Conservation (phyloP, 2,329 filamentous ascomycete species). For the Madurella mycetomatis region DNA sequence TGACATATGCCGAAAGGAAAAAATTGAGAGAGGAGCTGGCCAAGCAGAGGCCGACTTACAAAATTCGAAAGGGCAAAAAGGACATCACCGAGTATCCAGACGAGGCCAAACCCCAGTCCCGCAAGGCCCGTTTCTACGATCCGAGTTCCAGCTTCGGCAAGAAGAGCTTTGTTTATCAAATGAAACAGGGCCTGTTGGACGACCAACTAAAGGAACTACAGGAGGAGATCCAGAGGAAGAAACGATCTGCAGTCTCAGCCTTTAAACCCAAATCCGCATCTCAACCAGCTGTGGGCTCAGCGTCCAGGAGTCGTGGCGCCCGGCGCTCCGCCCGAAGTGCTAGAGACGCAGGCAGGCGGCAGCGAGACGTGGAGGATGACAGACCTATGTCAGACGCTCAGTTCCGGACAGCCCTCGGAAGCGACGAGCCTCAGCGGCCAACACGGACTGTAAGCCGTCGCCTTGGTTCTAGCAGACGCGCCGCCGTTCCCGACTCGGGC, state of each 20-base stretch:
- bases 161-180: constrained; percentile 51
- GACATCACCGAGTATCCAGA: constrained; percentile 43
- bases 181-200: constrained; percentile 44
- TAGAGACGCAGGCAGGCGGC: background rate
- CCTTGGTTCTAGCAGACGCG: background rate
- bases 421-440: background rate
- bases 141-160: constrained; percentile 48
- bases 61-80: constrained; percentile 47
- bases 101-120: constrained; percentile 39
- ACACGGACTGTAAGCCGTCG: background rate
- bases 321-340: background rate
- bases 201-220: constrained; percentile 28
- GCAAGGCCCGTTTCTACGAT: constrained; percentile 50
- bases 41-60: constrained; percentile 28
- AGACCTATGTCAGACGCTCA: background rate
- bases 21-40: constrained; percentile 24
- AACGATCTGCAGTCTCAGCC: background rate
- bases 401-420: background rate
- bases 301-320: background rate
- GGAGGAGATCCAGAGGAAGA: background rate
- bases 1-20: constrained; percentile 29
- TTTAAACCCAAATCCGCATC: background rate
- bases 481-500: background rate
- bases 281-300: background rate
- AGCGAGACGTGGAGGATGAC: background rate